These are phyloP conservation scores for Sporodiniella umbellata DNA, from an alignment of 371 early-diverging fungal species.

Conservation along the genomic window DNA sequence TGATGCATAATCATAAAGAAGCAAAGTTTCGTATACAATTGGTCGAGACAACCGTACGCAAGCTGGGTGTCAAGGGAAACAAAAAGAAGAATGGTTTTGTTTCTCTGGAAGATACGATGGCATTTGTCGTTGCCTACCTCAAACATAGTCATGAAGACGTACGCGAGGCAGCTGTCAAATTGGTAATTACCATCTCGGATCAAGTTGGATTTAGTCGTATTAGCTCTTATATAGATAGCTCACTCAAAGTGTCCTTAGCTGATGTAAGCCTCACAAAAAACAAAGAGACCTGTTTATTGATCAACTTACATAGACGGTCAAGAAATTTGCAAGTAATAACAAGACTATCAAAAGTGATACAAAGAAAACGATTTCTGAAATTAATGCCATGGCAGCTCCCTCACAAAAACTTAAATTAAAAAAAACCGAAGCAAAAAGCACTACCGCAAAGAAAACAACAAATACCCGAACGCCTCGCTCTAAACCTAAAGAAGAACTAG, in stretches of 20 bases:
- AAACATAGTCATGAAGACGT: slow-evolving; percentile 66
- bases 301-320: slow-evolving; percentile 23
- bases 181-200: slow-evolving; percentile 52
- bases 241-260: slow-evolving; percentile 21
- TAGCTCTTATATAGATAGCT: slow-evolving; percentile 29
- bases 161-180: slow-evolving; percentile 58
- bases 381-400: slow-evolving; percentile 10
- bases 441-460: background rate
- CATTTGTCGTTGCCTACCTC: slow-evolving; percentile 56
- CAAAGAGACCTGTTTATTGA: no score
- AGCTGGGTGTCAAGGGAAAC: slow-evolving; percentile 37
- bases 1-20: slow-evolving; percentile 38
- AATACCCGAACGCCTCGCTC: background rate
- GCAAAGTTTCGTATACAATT: slow-evolving; percentile 48
- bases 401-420: background rate
- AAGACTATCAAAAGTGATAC: background rate
- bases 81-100: slow-evolving; percentile 4
- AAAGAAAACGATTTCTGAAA: slow-evolving; percentile 14
- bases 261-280: slow-evolving; percentile 20
- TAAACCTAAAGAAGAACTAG: background rate
- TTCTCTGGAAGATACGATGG: slow-evolving; percentile 48
- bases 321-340: slow-evolving; percentile 21
- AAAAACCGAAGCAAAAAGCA: no score
- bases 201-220: slow-evolving; percentile 30
- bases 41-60: slow-evolving; percentile 45